These are phyloP conservation scores for Fusarium verrucosum DNA, from an alignment of 2,329 filamentous ascomycete genomes.

Conservation along the genomic window DNA sequence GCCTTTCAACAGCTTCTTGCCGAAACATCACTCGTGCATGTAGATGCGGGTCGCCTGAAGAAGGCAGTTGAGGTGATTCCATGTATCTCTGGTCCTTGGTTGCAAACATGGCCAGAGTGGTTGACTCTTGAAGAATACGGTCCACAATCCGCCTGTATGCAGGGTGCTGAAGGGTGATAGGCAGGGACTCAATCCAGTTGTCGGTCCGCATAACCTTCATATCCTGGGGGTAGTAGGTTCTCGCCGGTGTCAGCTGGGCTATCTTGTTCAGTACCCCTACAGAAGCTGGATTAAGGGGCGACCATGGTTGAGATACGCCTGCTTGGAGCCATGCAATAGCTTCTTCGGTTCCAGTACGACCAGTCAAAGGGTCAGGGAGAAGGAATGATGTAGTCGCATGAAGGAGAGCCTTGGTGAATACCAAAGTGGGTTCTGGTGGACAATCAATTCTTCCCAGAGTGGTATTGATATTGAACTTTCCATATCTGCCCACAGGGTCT, in stretches of 20 bases:
- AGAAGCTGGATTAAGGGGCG: conserved; percentile 40
- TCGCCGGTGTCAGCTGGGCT: conserved; percentile 42
- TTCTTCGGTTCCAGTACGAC: conserved; percentile 69
- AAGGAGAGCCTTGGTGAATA: conserved; percentile 65
- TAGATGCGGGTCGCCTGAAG: conserved; percentile 26
- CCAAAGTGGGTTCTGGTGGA: conserved; percentile 62
- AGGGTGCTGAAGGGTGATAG: conserved; percentile 49
- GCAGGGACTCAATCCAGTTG: conserved; percentile 44
- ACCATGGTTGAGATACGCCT: conserved; percentile 61
- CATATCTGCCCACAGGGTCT: conserved; percentile 52
- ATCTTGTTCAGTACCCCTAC: conserved; percentile 17
- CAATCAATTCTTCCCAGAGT: conserved; percentile 65
- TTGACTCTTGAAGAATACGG: conserved; percentile 46
- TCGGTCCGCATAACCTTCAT: conserved; percentile 49
- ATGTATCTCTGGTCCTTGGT: conserved; percentile 15
- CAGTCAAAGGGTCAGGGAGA: conserved; percentile 66
- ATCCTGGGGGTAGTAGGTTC: conserved; percentile 51
- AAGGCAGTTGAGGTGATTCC: conserved; percentile 8
- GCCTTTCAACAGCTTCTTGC: conserved; percentile 31
- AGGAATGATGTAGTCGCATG: conserved; percentile 69
- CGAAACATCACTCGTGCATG: conserved; percentile 30
- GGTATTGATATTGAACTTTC: conserved; percentile 62
- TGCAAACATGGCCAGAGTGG: conserved; percentile 38
- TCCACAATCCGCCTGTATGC: conserved; percentile 47
- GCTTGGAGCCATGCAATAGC: conserved; percentile 61